A percentile compares a stretch with the other conserved stretches of the same genome.
Conservation (phyloP, 805 yeast species). For the Yamadazyma endophytica region DNA sequence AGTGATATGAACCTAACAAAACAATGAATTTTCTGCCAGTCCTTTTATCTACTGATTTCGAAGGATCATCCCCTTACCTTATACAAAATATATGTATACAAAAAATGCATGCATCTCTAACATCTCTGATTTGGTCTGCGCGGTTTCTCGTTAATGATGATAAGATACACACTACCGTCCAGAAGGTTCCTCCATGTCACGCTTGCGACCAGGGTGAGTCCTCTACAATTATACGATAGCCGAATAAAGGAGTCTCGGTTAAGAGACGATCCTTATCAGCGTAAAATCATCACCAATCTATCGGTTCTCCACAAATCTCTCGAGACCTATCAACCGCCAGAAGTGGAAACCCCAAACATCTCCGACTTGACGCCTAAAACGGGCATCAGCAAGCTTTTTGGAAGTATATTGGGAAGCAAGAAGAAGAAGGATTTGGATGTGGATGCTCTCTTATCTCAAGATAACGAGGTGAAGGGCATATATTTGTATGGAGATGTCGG, state of each 20-base stretch:
- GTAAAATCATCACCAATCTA: conserved; percentile 62
- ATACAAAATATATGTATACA: no score
- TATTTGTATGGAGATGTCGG: conserved; percentile 97
- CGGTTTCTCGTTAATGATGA: no score
- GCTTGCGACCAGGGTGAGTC: no score
- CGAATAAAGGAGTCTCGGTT: conserved; percentile 48
- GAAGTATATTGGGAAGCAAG: conserved; percentile 2
- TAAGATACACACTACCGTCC: no score
- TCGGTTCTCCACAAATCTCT: conserved; percentile 57
- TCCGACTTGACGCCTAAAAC: conserved; percentile 47
- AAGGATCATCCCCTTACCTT: no score
- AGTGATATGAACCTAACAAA: conserved; percentile 61
- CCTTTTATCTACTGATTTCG: no score
- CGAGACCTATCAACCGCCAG: conserved; percentile 56
- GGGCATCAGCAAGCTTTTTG: conserved; percentile 31
- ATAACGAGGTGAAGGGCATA: conserved; percentile 63
- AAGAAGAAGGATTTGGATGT: conserved; percentile 5
- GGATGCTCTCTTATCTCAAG: conserved; percentile 15
- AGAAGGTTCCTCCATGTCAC: no score
- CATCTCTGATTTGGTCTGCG: no score
- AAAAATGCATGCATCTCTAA: no score
- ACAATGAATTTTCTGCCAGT: conserved; percentile 8
- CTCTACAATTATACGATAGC: conserved; percentile 45
- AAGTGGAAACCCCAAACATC: conserved; percentile 49
- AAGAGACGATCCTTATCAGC: conserved; percentile 75